These are phyloP conservation scores for Blastocystis sp. DNA, from an alignment of 352 stramenopile species.

Conservation along the genomic window DNA sequence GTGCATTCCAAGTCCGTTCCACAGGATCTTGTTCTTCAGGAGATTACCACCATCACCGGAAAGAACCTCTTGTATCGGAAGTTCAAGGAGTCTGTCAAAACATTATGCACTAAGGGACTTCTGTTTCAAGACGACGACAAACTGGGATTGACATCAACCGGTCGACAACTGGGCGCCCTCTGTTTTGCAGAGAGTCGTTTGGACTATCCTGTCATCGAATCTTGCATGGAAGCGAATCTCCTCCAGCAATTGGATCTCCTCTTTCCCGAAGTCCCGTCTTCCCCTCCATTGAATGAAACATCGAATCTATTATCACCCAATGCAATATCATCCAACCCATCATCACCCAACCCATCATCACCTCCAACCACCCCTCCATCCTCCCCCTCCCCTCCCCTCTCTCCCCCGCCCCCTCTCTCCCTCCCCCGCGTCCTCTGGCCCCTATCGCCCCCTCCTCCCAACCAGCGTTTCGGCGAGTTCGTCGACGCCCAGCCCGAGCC, in stretches of 20 bases:
- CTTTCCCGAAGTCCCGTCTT: background rate
- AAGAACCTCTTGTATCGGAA: background rate
- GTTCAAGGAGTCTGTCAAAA: background rate
- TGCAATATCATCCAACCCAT: too few species aligned
- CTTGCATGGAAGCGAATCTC: background rate
- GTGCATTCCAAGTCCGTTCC: background rate
- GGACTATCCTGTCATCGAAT: constrained; percentile 13
- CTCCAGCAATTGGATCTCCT: background rate
- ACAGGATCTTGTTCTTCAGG: background rate
- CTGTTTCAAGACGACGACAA: background rate
- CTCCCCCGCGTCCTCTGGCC: constrained; percentile 10
- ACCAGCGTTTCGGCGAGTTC: background rate
- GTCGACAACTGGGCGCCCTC: background rate
- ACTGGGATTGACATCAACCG: background rate
- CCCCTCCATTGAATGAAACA: too few species aligned
- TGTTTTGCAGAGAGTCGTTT: background rate
- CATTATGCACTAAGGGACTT: background rate
- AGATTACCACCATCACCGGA: background rate
- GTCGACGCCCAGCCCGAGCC: background rate
- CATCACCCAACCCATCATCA: background rate
- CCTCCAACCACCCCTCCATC: background rate
- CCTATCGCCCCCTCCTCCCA: background rate
- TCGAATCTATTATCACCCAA: too few species aligned
- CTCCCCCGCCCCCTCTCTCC: background rate
- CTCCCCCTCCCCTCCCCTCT: too few species aligned